These are phyloP conservation scores for Sphagnurus paluster DNA, from an alignment of 1,284 basidiomycete genomes.

Conservation along the genomic window DNA sequence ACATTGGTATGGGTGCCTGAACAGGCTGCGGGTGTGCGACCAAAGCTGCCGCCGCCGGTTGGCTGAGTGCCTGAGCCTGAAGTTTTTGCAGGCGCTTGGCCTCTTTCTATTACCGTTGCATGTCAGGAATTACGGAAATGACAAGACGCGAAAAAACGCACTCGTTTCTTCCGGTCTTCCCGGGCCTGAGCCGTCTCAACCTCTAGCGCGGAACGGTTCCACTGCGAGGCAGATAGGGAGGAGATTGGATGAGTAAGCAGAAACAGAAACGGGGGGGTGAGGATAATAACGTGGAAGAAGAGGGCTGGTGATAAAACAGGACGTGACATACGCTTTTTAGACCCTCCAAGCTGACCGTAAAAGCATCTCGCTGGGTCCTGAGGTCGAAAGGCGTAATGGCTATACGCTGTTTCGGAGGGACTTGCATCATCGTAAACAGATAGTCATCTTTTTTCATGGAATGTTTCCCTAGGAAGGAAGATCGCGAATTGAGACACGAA, in stretches of 20 bases:
- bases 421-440: conserved; percentile 60
- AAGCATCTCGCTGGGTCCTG: conserved; percentile 69
- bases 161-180: conserved; percentile 77
- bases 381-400: conserved; percentile 64
- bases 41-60: conserved; percentile 31
- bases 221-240: conserved; percentile 39
- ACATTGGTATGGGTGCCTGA: conserved; percentile 35
- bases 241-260: conserved; percentile 12
- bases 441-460: conserved; percentile 82
- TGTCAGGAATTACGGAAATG: conserved; percentile 5
- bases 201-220: conserved; percentile 65
- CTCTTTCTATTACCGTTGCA: conserved; percentile 55
- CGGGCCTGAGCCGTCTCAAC: conserved; percentile 72
- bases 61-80: conserved; percentile 53
- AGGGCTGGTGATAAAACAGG: conserved; percentile 12
- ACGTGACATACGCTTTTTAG: conserved; percentile 67
- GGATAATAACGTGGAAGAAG: conserved; percentile 14
- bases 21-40: conserved; percentile 32
- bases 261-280: conserved; percentile 10
- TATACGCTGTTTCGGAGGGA: conserved; percentile 71
- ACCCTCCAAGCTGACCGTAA: conserved; percentile 69
- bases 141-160: conserved; percentile 36
- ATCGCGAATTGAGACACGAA: conserved; percentile 9
- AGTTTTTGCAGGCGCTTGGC: conserved; percentile 67
- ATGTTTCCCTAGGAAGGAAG: conserved; percentile 58